phyloP scores from a whole-genome alignment of 2,329 filamentous ascomycete genomes.

The Botryotinia convoluta region DNA sequence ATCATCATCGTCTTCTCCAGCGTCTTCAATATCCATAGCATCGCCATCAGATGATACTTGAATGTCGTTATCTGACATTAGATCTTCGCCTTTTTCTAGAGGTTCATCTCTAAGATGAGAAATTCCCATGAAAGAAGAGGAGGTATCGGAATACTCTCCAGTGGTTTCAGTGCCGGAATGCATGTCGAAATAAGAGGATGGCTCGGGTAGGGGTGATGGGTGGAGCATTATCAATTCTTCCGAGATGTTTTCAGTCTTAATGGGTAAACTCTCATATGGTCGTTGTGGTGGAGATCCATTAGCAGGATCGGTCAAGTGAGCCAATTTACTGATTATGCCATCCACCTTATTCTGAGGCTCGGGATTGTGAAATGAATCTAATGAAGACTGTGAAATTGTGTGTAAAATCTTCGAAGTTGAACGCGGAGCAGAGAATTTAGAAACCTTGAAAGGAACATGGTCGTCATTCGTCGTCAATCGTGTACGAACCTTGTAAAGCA shows the following conservation, averaged over 20 bases:
- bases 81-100: not conserved
- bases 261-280: not conserved
- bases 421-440: conserved; percentile 24
- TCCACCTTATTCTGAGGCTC: conserved; percentile 13
- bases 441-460: conserved; percentile 17
- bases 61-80: conserved; percentile 1
- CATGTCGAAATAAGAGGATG: conserved; percentile 1
- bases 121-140: not conserved
- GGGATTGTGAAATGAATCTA: conserved; percentile 23
- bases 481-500: conserved; percentile 51
- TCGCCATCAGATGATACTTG: not conserved
- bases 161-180: not conserved
- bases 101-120: conserved; percentile 8
- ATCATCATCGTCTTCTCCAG: not conserved
- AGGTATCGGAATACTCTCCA: not conserved
- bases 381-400: conserved; percentile 24
- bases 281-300: not conserved
- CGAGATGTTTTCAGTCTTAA: not conserved
- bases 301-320: conserved; percentile 11
- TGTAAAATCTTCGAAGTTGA: conserved; percentile 24
- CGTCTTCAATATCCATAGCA: conserved; percentile 3
- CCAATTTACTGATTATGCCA: conserved; percentile 16
- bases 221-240: conserved; percentile 2
- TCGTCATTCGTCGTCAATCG: conserved; percentile 25
- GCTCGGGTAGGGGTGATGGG: conserved; percentile 18